Conservation (phyloP, 768 basidiomycete species). For the Botryobasidium botryosum region DNA sequence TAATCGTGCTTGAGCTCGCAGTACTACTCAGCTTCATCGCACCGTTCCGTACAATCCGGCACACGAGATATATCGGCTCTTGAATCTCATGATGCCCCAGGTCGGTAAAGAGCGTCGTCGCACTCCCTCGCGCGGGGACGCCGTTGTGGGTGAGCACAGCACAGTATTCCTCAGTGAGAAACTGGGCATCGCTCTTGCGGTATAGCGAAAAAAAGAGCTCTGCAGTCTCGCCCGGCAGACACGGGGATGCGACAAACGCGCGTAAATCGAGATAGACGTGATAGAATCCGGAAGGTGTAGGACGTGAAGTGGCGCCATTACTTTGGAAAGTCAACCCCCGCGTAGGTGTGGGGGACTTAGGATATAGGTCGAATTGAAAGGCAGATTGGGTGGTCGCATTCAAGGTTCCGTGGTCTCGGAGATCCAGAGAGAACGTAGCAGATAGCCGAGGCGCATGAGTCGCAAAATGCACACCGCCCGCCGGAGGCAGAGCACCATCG, state of each 20-base stretch:
- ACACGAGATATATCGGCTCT: constrained; percentile 77
- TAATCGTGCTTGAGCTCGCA: constrained; percentile 28
- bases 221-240: constrained; percentile 78
- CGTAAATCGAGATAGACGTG: constrained; percentile 83
- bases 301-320: constrained; percentile 18
- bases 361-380: background rate
- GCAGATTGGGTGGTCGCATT: too few relatives aligned
- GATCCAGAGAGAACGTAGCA: background rate
- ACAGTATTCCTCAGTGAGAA: constrained; percentile 88
- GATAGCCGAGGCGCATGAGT: background rate
- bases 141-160: constrained; percentile 85
- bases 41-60: constrained; percentile 78
- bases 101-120: constrained; percentile 81
- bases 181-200: constrained; percentile 65
- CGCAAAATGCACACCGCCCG: background rate
- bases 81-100: constrained; percentile 74
- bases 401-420: too few relatives aligned
- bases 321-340: background rate
- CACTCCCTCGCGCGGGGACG: constrained; percentile 49
- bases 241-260: constrained; percentile 82
- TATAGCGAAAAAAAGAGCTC: constrained; percentile 91
- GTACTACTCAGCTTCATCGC: constrained; percentile 54
- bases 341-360: background rate
- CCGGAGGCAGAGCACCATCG: constrained; percentile 23
- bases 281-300: constrained; percentile 40